Percentiles rank a stretch among this genome's conserved stretches.
Conservation (phyloP, 1,284 basidiomycete species). For the Ganoderma boninense region DNA sequence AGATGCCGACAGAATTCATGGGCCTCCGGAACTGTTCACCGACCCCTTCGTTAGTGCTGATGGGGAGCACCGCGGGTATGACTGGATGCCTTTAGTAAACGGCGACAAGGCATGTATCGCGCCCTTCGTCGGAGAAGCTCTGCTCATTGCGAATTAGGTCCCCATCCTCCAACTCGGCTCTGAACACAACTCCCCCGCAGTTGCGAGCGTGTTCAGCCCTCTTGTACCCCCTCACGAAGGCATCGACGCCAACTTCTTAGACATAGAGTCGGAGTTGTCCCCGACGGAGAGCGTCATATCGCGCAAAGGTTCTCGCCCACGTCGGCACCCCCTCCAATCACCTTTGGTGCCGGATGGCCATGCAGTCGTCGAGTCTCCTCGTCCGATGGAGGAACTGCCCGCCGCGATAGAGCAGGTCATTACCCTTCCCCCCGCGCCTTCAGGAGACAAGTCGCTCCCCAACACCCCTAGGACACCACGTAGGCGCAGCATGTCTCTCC, state of each 20-base stretch:
- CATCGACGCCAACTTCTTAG: constrained; percentile 29
- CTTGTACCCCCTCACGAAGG: constrained; percentile 37
- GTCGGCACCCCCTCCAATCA: constrained; percentile 41
- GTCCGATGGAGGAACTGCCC: neutral
- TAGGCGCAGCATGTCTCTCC: constrained; percentile 29
- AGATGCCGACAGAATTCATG: constrained; percentile 31
- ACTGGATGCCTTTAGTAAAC: constrained; percentile 34
- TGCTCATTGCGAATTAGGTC: constrained; percentile 14
- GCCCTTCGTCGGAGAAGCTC: too few species aligned
- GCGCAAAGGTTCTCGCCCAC: constrained; percentile 18
- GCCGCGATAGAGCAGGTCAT: constrained; percentile 16
- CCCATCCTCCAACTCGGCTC: constrained; percentile 28
- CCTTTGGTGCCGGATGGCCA: neutral
- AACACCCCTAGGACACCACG: constrained; percentile 29
- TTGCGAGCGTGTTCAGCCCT: constrained; percentile 28
- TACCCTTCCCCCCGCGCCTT: constrained; percentile 25
- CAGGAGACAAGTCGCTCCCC: constrained; percentile 24
- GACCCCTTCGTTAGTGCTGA: constrained; percentile 27
- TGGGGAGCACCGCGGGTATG: constrained; percentile 31
- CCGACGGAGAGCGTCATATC: constrained; percentile 21
- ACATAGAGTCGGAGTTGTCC: constrained; percentile 28
- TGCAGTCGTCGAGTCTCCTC: constrained; percentile 8
- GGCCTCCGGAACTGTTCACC: constrained; percentile 21
- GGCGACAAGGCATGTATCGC: constrained; percentile 26
- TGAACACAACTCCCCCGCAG: constrained; percentile 15